Base-by-base conservation (phyloP, 2,329 filamentous ascomycete genomes). In the Diaporthe citrichinensis region DNA sequence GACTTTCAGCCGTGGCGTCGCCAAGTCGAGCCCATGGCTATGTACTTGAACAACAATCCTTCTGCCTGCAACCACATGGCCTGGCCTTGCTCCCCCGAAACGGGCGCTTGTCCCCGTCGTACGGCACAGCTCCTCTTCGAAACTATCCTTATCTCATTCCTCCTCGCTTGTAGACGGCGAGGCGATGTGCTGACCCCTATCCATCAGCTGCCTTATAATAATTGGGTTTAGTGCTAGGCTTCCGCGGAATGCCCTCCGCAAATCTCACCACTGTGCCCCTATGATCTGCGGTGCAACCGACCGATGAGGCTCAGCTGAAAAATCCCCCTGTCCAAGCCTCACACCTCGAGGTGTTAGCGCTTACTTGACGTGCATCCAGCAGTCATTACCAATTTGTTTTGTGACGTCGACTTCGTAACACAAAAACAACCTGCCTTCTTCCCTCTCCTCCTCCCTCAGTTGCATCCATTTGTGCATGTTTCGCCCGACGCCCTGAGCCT, bases 281-380 rank as follows among this genome's bases (percentile, higher is more conserved):
- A 51, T 61, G 61, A 69, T 74, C 72, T 74, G 53, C 51, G 55
- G 65, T 72, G 57, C 44, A 41, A 71, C 71, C 71, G 46, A 72
- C 41, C 53, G 59, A 69, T 76, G 71, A 74, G 74, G 74, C 74
- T 76, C 71, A 76, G 74, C 71, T 76, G 74, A 76, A 74, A 74
- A 74, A 71, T 55, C 34, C 41, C 49, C 74, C 74, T 74, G 71
- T 17, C 74, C 74, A 69, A 74, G 75, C 75, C 75, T 75, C 75
- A 73, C 55, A 44, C 9, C 53, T 53, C 17, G 44, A 41, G 55
- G 20, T 71, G 17, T 51, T 76, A 76, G 75, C 71, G 75, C 75
- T 76, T 74, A 76, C 74, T 53, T 61, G 67, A 57, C 68, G 39
- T 75, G 73, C 58, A 72, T 41, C 55, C 69, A 51, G 31, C 49